A percentile compares a stretch with the other conserved stretches of the same genome.
Evolutionary conservation across 352 stramenopile species (phyloP).

Genomic region (Globisporangium nodosum): DNA sequence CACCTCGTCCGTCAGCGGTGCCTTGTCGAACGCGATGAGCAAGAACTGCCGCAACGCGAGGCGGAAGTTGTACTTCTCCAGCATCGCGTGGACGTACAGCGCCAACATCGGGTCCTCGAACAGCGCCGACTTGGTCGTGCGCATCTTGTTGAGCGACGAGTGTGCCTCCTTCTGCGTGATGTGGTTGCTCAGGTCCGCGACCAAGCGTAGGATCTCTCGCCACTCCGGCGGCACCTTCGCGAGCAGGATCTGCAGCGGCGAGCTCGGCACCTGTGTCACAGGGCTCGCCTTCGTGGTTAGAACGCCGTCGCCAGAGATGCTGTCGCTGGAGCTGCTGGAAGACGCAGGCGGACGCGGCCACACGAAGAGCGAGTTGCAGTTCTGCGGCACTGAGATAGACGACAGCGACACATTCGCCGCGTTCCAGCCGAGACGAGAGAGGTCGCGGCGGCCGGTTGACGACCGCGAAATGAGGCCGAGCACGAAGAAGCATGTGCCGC

Average conservation of each 20-base stretch:
- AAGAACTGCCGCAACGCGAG: slow-evolving; percentile 83
- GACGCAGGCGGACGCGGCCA: slow-evolving; percentile 41
- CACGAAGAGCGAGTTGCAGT: slow-evolving; percentile 75
- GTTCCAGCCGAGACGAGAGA: slow-evolving; percentile 77
- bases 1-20: slow-evolving; percentile 66
- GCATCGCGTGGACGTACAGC: slow-evolving; percentile 74
- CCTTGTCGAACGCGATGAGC: slow-evolving; percentile 79
- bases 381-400: slow-evolving; percentile 78
- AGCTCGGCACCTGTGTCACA: slow-evolving; percentile 54
- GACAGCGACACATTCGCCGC: slow-evolving; percentile 58
- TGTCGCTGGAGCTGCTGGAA: background rate
- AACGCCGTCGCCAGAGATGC: slow-evolving; percentile 4
- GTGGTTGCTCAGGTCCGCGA: slow-evolving; percentile 85
- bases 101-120: slow-evolving; percentile 83
- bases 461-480: slow-evolving; percentile 73
- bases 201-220: slow-evolving; percentile 69
- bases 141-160: slow-evolving; percentile 79
- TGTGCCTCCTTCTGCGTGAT: slow-evolving; percentile 89
- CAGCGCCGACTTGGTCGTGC: slow-evolving; percentile 53
- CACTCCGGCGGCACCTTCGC: slow-evolving; percentile 67
- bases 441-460: slow-evolving; percentile 44
- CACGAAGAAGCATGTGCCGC: slow-evolving; percentile 85
- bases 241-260: slow-evolving; percentile 60
- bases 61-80: slow-evolving; percentile 84
- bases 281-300: slow-evolving; percentile 21